Conservation (phyloP, 441 rosid species). For the Populus hybrid region DNA sequence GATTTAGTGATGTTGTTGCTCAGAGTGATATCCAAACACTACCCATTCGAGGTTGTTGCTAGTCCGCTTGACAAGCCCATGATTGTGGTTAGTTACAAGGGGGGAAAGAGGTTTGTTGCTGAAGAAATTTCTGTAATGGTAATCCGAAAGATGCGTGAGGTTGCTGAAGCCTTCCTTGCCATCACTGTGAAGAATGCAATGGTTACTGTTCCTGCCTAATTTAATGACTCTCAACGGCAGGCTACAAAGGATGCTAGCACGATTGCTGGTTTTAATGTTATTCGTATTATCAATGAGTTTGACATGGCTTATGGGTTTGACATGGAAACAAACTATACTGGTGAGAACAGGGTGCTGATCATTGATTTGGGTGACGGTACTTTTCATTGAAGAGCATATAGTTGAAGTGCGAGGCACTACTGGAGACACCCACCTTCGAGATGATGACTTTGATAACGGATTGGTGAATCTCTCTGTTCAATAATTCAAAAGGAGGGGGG, state of each 20-base stretch:
- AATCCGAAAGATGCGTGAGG: slow-evolving; percentile 51
- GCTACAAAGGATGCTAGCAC: slow-evolving; percentile 46
- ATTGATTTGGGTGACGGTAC: slow-evolving; percentile 61
- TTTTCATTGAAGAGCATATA: slow-evolving; percentile 56
- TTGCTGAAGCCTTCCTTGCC: slow-evolving; percentile 56
- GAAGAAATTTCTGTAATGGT: slow-evolving; percentile 61
- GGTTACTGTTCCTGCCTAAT: slow-evolving; percentile 62
- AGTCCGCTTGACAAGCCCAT: slow-evolving; percentile 37
- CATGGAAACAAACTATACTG: slow-evolving; percentile 38
- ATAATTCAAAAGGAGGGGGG: slow-evolving; percentile 58
- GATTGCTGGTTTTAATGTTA: slow-evolving; percentile 31
- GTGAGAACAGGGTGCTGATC: slow-evolving; percentile 49
- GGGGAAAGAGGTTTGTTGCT: slow-evolving; percentile 52
- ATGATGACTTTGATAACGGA: slow-evolving; percentile 31
- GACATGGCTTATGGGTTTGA: slow-evolving; percentile 58
- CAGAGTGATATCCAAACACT: slow-evolving; percentile 40
- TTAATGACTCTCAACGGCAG: slow-evolving; percentile 55
- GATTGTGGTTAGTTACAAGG: slow-evolving; percentile 29
- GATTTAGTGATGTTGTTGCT: slow-evolving; percentile 39
- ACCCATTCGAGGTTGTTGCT: slow-evolving; percentile 47
- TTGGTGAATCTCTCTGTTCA: slow-evolving; percentile 56
- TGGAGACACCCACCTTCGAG: slow-evolving; percentile 61
- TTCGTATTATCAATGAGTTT: slow-evolving; percentile 45
- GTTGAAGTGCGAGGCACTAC: slow-evolving; percentile 60
- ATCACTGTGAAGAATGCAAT: slow-evolving; percentile 44